Conservation (phyloP, 306 rosid species). For the Cucumis sativus region DNA sequence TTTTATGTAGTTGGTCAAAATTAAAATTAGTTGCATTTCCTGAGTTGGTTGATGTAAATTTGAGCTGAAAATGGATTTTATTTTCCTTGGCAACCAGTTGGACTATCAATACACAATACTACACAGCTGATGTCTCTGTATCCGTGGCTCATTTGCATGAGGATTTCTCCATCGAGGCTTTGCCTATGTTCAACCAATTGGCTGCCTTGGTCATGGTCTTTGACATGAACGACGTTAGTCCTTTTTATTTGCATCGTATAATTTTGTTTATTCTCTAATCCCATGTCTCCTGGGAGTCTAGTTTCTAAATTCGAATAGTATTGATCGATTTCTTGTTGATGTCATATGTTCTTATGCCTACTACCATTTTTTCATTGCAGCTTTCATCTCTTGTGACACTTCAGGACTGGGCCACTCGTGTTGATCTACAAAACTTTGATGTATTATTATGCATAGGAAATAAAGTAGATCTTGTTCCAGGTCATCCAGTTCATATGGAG, state of each 20-base stretch:
- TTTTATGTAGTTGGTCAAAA: neutral
- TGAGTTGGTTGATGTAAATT: neutral
- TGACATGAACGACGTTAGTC: slow-evolving; percentile 62
- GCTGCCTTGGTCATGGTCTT: slow-evolving; percentile 76
- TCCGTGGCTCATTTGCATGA: slow-evolving; percentile 61
- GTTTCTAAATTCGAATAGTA: neutral
- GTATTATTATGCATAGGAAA: slow-evolving; percentile 77
- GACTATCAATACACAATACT: slow-evolving; percentile 67
- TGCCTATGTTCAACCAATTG: slow-evolving; percentile 36
- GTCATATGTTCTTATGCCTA: neutral
- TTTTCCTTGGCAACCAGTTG: slow-evolving; percentile 33
- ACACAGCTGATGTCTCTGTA: slow-evolving; percentile 70
- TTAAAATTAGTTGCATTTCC: neutral
- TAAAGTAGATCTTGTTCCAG: slow-evolving; percentile 69
- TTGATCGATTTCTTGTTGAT: neutral
- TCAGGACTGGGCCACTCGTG: slow-evolving; percentile 49
- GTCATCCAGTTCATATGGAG: slow-evolving; percentile 71
- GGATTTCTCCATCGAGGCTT: slow-evolving; percentile 31
- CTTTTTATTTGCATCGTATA: neutral
- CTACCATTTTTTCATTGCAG: slow-evolving; percentile 29
- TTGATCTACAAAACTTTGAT: slow-evolving; percentile 60
- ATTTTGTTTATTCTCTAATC: neutral
- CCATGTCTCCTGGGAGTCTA: neutral
- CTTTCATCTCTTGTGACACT: slow-evolving; percentile 47
- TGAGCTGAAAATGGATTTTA: neutral